Base-by-base conservation (phyloP, 768 basidiomycete genomes). In the Harrya chromipes region DNA sequence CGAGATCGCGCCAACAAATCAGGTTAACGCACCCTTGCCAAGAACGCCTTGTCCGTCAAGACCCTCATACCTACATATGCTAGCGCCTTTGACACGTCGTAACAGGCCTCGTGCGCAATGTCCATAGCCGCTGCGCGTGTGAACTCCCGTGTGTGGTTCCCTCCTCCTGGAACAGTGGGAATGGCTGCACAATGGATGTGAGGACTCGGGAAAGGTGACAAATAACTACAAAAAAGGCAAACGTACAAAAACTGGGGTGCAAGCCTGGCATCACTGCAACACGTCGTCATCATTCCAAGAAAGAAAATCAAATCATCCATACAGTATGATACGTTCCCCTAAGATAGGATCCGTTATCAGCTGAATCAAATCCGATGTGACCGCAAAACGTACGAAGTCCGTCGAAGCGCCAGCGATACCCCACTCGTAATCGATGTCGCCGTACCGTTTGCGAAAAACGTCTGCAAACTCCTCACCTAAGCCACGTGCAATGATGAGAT, bases 321-420 rank as follows among this genome's bases (percentile, higher is more conserved):
- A 87, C 87, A 80, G 53, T 90, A 86, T 4, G 85, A 84, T 13
- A 90, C 72, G 58, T 88, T 87, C 14, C 63, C 62, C 63, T 65
- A 11, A 6, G 1, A 26, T 53, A 13, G 20, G 7, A 33, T 34
- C 19, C 23, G 16, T 50, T 6, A 33, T 33, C 14, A 33, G 33
- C 33, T 33, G 33, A 16, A 33, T 16, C 33, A 33, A 33, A 33
- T 33, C 6, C 6, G 6, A 16, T 16, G 33, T 29, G 14, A 16
- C 6, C 6, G 14, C 33, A 33, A 33, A 10, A 70, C 85, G 70
- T 57, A 90, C 89, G 53, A 92, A 92, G 64, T 91, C 89, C 1
- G 89, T 91, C 10, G 87, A 90, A 4, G 85, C 89, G 46, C 78
- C 74, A n/a, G 70, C 67, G 56, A 84, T 84, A 33, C 87, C 83